Evolutionary conservation across 1,139 yeast genomes (phyloP).

Genomic region (Sugiyamaella xylanicola): DNA sequence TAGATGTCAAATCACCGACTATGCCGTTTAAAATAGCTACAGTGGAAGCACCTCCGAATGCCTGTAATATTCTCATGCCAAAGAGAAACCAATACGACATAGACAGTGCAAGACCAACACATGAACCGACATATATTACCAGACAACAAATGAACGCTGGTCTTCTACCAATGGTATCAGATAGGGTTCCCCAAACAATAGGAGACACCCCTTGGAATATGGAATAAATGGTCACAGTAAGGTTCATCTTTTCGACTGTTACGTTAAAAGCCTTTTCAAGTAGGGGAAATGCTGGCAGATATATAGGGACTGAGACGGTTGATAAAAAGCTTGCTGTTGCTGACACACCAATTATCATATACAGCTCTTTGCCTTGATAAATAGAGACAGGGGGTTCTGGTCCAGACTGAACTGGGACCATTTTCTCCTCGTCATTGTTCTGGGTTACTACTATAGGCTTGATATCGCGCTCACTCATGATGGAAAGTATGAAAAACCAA

Average conservation of each 20-base stretch:
- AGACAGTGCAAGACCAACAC: constrained; percentile 61
- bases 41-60: constrained; percentile 69
- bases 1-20: constrained; percentile 65
- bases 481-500: too few relatives aligned
- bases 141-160: constrained; percentile 62
- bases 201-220: constrained; percentile 74
- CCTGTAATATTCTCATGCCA: constrained; percentile 65
- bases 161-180: constrained; percentile 69
- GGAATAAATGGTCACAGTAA: constrained; percentile 71
- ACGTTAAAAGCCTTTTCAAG: constrained; percentile 55
- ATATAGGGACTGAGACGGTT: constrained; percentile 67
- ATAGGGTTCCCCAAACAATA: constrained; percentile 55
- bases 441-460: neutral
- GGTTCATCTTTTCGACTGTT: constrained; percentile 57
- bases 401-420: constrained; percentile 5
- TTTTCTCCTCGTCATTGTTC: neutral
- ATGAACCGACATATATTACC: constrained; percentile 55
- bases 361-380: constrained; percentile 43
- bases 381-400: constrained; percentile 39
- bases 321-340: constrained; percentile 59
- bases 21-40: constrained; percentile 67
- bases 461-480: neutral
- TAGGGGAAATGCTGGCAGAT: constrained; percentile 67
- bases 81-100: constrained; percentile 55
- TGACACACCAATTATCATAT: constrained; percentile 45